Evolutionary conservation across 441 rosid genomes (phyloP).

Genomic region (Corymbia citriodora): DNA sequence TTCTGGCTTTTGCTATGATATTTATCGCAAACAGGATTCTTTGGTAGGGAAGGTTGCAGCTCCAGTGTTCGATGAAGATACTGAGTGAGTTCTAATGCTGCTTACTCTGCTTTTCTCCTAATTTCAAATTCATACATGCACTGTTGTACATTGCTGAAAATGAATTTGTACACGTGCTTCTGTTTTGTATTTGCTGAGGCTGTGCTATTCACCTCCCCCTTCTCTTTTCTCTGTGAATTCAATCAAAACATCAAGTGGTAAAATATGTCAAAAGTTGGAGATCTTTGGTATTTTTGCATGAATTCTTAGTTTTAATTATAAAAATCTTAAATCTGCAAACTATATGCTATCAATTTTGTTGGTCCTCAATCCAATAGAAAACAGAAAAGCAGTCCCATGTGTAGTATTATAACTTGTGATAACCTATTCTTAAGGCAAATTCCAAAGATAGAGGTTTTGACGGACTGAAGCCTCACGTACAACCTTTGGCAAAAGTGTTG

Average conservation of each 20-base stretch:
- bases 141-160: not conserved
- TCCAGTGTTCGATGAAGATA: constrained; percentile 32
- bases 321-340: not conserved
- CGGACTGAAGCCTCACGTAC: not conserved
- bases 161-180: not conserved
- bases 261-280: not conserved
- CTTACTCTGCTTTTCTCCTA: not conserved
- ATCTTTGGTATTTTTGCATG: not conserved
- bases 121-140: not conserved
- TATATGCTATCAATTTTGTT: not conserved
- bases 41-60: constrained; percentile 52
- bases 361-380: not conserved
- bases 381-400: not conserved
- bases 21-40: constrained; percentile 46
- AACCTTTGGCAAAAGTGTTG: not conserved
- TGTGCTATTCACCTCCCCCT: not conserved
- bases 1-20: constrained; percentile 8
- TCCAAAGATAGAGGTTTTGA: not conserved
- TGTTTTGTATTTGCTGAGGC: not conserved
- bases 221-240: not conserved
- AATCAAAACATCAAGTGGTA: not conserved
- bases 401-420: not conserved
- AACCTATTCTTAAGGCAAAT: not conserved
- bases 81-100: constrained; percentile 37
- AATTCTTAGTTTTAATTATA: not conserved